phyloP scores from a whole-genome alignment of 2,329 filamentous ascomycete species.

The Arthrinium phaeospermum region DNA sequence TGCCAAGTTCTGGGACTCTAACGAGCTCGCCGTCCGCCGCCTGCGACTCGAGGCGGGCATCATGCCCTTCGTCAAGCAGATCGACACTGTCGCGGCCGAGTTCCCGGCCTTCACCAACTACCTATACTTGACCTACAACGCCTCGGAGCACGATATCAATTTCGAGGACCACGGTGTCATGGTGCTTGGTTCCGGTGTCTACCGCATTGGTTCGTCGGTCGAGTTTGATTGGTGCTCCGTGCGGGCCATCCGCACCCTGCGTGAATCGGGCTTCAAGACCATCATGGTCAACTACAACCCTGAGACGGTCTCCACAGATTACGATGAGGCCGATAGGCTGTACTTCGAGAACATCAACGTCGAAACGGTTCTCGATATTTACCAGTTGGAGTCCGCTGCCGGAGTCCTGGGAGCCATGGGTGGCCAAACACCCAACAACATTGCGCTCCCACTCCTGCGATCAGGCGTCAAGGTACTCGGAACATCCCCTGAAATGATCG shows the following conservation, averaged over 20 bases:
- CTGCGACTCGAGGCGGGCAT: conserved; percentile 86
- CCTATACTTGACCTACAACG: conserved; percentile 95
- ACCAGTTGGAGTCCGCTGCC: conserved; percentile 80
- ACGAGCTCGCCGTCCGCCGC: conserved; percentile 87
- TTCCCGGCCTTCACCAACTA: conserved; percentile 97
- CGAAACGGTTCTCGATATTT: conserved; percentile 92
- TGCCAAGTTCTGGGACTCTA: conserved; percentile 92
- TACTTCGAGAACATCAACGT: conserved; percentile 97
- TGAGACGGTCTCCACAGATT: conserved; percentile 86
- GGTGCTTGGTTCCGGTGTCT: conserved; percentile 95
- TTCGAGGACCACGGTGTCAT: conserved; percentile 94
- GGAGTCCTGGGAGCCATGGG: conserved; percentile 96
- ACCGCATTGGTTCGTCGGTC: conserved; percentile 95
- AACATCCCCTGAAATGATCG: conserved; percentile 98
- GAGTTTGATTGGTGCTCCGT: conserved; percentile 99
- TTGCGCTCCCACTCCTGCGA: conserved; percentile 86
- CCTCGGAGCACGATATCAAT: conserved; percentile 78
- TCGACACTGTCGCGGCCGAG: conserved; percentile 96
- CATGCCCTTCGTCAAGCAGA: conserved; percentile 92
- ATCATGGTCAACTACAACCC: conserved; percentile 86
- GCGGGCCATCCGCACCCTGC: conserved; percentile 86
- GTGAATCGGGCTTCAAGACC: conserved; percentile 85
- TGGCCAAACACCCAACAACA: conserved; percentile 97
- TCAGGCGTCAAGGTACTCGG: conserved; percentile 91
- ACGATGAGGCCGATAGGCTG: conserved; percentile 89